Evolutionary conservation across 768 basidiomycete species (phyloP).

Genomic region (Rhodotorula sphaerocarpa): DNA sequence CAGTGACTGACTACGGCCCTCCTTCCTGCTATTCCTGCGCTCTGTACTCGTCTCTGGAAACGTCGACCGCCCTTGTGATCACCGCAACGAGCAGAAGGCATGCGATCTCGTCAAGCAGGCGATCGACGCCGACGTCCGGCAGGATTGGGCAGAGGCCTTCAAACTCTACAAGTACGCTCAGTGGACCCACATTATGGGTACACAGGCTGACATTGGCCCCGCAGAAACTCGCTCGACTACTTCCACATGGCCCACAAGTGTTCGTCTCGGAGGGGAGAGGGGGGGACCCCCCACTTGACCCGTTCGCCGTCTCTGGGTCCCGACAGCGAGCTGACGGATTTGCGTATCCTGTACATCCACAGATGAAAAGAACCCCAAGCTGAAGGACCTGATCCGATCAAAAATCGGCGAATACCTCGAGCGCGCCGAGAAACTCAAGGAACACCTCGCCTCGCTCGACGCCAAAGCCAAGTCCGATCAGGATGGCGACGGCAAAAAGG

Average conservation of each 20-base stretch:
- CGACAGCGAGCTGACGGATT: too few relatives aligned
- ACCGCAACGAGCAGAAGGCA: conserved; percentile 21
- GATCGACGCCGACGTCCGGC: conserved; percentile 64
- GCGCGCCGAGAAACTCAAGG: conserved; percentile 84
- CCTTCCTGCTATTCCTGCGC: neutral
- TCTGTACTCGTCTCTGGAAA: neutral
- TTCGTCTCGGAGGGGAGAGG: conserved; percentile 39
- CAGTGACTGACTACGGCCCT: too few relatives aligned
- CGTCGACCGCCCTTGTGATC: neutral
- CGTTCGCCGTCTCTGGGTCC: neutral
- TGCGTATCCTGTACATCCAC: too few relatives aligned
- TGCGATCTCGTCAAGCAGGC: conserved; percentile 66
- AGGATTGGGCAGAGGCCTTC: conserved; percentile 89
- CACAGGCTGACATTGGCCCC: neutral
- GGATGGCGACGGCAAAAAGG: conserved; percentile 49
- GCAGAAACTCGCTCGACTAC: conserved; percentile 85
- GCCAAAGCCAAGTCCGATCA: conserved; percentile 54
- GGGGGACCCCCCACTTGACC: too few relatives aligned
- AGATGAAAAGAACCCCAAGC: conserved; percentile 93
- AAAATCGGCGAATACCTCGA: conserved; percentile 88
- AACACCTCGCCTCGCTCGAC: conserved; percentile 59
- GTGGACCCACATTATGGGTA: neutral
- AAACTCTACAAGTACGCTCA: conserved; percentile 46
- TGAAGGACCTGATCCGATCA: conserved; percentile 69
- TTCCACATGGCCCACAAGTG: conserved; percentile 97